Base-by-base conservation (phyloP, 257 asterid species). In the Capsicum pubescens region DNA sequence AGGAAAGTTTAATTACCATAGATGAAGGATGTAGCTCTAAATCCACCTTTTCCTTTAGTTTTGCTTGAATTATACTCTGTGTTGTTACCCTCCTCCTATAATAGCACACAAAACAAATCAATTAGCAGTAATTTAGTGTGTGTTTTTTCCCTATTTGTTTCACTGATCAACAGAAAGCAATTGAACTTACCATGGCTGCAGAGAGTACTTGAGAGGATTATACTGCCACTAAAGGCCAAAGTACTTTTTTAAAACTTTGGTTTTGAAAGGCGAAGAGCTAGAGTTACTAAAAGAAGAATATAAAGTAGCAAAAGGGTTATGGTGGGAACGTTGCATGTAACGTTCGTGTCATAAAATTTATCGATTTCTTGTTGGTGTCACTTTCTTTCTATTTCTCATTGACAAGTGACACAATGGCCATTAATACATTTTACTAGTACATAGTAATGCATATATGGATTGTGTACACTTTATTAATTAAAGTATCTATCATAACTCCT, bases 11-110 rank as follows among this genome's bases (percentile, higher is more conserved):
- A 4, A 81, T 85, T 81, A 95, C 98, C 97, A 50, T 88, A 95
- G 14, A 95, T 63, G 87, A 95, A 95, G 26, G 89, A 81, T 69
- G 97, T 83, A 26, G 98, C 98, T 83, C 46, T 88, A 86, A 91
- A 92, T 61, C 98, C 98, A 2, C 98, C 98, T 85, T 87, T 95
- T 69, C 87, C 82, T 19, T 83, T 86, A 80, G 48, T 67, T 35
- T 82, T 61, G 16, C 84, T 60, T 35, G 88, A 67, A 63, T 84
- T 36, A 84, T 83, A 71, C 32, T 85, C 89, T 0, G 68, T 14
- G 85, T 83, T 92, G 8, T 82, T 82, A 17, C 90, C 91, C 46
- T 82, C 95, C 86, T 87, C 97, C 95, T 90, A 80, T 89, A 80
- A 14, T 9, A 6, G 57, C 82, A 83, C 83, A 32, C 35, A 57